Conservation (phyloP, 2,329 filamentous ascomycete species). For the Aspergillus fructus region DNA sequence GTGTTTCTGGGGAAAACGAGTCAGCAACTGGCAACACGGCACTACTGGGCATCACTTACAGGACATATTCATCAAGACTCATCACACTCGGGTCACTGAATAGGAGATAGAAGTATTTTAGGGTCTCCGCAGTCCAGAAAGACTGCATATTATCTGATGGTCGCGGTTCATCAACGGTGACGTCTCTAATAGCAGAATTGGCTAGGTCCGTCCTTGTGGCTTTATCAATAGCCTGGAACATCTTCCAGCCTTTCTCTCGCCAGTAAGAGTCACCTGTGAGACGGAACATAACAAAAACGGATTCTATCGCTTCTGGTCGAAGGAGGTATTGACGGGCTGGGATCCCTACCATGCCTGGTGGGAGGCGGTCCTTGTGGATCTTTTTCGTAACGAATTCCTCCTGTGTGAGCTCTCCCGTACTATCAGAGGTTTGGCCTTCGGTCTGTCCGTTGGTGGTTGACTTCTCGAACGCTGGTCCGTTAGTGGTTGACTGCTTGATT, state of each 20-base stretch:
- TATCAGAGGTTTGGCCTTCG: not conserved
- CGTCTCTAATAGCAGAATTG: slow-evolving; percentile 66
- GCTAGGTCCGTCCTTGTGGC: slow-evolving; percentile 63
- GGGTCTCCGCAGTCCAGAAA: slow-evolving; percentile 63
- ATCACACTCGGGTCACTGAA: slow-evolving; percentile 46
- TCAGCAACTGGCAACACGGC: not conserved
- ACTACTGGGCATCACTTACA: slow-evolving; percentile 33
- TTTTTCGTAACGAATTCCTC: slow-evolving; percentile 39
- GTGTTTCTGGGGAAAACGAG: slow-evolving; percentile 16
- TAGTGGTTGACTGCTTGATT: not conserved
- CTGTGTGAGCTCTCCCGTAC: slow-evolving; percentile 29
- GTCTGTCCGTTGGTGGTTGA: not conserved
- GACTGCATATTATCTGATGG: slow-evolving; percentile 68
- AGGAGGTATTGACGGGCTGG: slow-evolving; percentile 40
- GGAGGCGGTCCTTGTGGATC: slow-evolving; percentile 45
- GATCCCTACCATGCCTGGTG: slow-evolving; percentile 43
- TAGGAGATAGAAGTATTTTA: slow-evolving; percentile 50
- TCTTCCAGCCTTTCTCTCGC: slow-evolving; percentile 70
- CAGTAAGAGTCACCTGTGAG: slow-evolving; percentile 66
- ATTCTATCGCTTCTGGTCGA: slow-evolving; percentile 74
- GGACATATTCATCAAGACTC: slow-evolving; percentile 48
- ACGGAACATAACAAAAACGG: slow-evolving; percentile 74
- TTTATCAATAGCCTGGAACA: slow-evolving; percentile 66
- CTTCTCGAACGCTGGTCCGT: not conserved
- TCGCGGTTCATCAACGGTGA: slow-evolving; percentile 51